Percentiles rank a stretch among this genome's conserved stretches.
Evolutionary conservation across 805 yeast genomes (phyloP).

Genomic region (Teunomyces gatunensis): DNA sequence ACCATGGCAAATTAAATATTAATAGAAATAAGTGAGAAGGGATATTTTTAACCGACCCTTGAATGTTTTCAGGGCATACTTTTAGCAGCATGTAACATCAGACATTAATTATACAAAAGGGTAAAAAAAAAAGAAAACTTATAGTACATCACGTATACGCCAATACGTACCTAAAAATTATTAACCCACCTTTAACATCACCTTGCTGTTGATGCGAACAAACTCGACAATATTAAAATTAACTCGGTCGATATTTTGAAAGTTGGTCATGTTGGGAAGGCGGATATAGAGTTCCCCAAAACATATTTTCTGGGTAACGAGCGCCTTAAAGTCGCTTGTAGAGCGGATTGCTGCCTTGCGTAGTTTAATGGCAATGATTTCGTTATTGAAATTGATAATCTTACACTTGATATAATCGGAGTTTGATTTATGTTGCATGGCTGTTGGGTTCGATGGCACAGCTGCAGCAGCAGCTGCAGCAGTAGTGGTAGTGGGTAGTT

Average conservation of each 20-base stretch:
- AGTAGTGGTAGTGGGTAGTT: background rate
- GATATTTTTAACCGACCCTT: background rate
- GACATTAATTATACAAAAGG: background rate
- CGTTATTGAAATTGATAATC: conserved; percentile 25
- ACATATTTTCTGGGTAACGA: conserved; percentile 22
- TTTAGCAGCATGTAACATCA: background rate
- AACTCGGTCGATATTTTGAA: conserved; percentile 26
- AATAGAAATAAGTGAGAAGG: too few relatives aligned
- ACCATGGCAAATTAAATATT: too few relatives aligned
- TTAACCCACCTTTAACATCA: conserved; percentile 20
- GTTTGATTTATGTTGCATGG: background rate
- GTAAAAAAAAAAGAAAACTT: background rate
- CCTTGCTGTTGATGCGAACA: conserved; percentile 19
- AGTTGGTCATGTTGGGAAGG: conserved; percentile 19
- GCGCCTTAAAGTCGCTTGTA: conserved; percentile 23
- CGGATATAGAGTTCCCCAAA: conserved; percentile 26
- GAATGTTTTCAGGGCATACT: background rate
- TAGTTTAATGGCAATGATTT: conserved; percentile 25
- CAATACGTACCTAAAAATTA: background rate
- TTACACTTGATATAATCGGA: conserved; percentile 23
- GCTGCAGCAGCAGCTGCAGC: too few relatives aligned
- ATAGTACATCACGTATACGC: background rate
- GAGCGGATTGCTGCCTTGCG: conserved; percentile 20
- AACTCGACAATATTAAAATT: conserved; percentile 18
- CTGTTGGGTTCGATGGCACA: too few relatives aligned